Conservation (phyloP, 2,329 filamentous ascomycete species). For the Trichoderma atrobrunneum region DNA sequence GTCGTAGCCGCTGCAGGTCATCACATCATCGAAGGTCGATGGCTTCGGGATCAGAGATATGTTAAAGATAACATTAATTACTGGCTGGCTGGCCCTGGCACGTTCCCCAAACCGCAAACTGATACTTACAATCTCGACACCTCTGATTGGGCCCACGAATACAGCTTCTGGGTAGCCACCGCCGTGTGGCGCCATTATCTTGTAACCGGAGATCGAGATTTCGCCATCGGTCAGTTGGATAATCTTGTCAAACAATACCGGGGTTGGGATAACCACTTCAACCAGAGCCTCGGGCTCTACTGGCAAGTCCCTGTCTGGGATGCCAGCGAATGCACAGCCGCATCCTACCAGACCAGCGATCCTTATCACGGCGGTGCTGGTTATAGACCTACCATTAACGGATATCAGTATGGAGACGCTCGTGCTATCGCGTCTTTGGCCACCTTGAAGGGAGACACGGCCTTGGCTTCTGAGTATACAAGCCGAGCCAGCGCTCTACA, state of each 20-base stretch:
- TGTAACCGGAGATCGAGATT: background rate
- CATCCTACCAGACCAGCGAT: background rate
- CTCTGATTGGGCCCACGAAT: background rate
- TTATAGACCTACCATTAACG: background rate
- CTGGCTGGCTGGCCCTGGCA: background rate
- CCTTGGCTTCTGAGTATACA: background rate
- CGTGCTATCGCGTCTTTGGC: background rate
- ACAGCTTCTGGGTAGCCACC: background rate
- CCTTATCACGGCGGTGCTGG: background rate
- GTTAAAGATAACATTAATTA: background rate
- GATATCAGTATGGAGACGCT: background rate
- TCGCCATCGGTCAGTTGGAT: background rate
- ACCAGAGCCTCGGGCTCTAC: background rate
- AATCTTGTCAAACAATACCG: background rate
- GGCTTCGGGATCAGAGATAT: background rate
- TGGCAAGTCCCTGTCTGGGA: background rate
- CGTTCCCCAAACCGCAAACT: background rate
- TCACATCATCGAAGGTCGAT: background rate
- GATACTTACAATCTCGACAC: background rate
- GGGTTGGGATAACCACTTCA: background rate
- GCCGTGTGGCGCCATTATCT: slow-evolving; percentile 3
- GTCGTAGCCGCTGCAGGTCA: background rate
- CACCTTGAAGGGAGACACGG: background rate
- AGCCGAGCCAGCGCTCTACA: background rate
- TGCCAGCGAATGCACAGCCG: background rate